Percentiles rank a stretch among this genome's conserved stretches.
Conservation (phyloP, 73 alveolate genomes). For the Paraurostyla sp. region DNA sequence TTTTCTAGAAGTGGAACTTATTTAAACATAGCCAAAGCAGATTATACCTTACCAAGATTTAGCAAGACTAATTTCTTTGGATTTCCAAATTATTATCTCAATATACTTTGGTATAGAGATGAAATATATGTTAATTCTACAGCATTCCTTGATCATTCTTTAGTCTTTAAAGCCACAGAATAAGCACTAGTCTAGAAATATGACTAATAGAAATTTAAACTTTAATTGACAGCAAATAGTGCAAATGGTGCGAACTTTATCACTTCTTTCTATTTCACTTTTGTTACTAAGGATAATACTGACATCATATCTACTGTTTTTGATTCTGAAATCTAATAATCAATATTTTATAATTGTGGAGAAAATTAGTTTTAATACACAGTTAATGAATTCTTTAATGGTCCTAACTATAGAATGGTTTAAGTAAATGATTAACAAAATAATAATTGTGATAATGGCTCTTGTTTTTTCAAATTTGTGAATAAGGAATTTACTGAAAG, state of each 20-base stretch:
- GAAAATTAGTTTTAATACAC: constrained; percentile 33
- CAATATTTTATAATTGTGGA: constrained; percentile 53
- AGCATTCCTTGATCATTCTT: neutral
- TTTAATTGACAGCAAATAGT: neutral
- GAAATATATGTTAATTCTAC: constrained; percentile 33
- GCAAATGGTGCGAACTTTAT: neutral
- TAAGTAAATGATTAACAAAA: neutral
- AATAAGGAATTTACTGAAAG: neutral
- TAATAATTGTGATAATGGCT: constrained; percentile 20
- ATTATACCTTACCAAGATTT: neutral
- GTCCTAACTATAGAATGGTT: constrained; percentile 32
- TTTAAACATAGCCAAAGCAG: neutral
- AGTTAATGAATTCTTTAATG: constrained; percentile 44
- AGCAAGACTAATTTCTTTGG: constrained; percentile 8
- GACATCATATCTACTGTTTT: neutral
- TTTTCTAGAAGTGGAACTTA: neutral
- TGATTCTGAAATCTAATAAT: neutral
- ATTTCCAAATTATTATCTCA: constrained; percentile 20
- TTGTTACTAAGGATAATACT: neutral
- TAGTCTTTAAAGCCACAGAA: neutral
- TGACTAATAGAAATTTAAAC: neutral
- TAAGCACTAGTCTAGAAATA: neutral
- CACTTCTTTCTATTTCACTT: neutral
- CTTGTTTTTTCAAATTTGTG: constrained; percentile 12
- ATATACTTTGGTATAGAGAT: constrained; percentile 45